Evolutionary conservation across 768 basidiomycete species (phyloP).

Genomic region (Agrocybe praecox): DNA sequence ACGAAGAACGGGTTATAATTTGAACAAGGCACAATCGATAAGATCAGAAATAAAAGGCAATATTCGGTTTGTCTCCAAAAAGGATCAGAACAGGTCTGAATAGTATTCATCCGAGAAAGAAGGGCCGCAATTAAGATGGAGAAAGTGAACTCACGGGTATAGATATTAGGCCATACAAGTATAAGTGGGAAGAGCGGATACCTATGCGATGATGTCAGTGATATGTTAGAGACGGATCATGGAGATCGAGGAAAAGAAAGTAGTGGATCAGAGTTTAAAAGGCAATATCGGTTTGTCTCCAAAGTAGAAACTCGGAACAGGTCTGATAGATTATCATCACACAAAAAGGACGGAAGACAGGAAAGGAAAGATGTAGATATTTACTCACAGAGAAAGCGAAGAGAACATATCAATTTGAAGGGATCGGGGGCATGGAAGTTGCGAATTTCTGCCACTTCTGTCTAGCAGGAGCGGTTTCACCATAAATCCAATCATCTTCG

Average conservation of each 20-base stretch:
- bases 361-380: neutral
- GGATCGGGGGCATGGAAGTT: slow-evolving; percentile 60
- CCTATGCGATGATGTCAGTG: slow-evolving; percentile 17
- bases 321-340: slow-evolving; percentile 76
- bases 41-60: slow-evolving; percentile 54
- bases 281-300: slow-evolving; percentile 71
- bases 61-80: slow-evolving; percentile 55
- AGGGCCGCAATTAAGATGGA: slow-evolving; percentile 9
- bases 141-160: slow-evolving; percentile 37
- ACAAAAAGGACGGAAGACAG: slow-evolving; percentile 16
- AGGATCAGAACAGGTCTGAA: slow-evolving; percentile 73
- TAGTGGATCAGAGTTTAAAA: slow-evolving; percentile 44
- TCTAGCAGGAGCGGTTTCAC: slow-evolving; percentile 52
- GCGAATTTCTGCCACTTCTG: slow-evolving; percentile 52
- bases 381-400: slow-evolving; percentile 14
- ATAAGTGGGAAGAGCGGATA: slow-evolving; percentile 4
- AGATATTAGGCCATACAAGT: slow-evolving; percentile 14
- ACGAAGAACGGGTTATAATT: neutral
- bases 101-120: slow-evolving; percentile 45
- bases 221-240: slow-evolving; percentile 2
- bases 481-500: slow-evolving; percentile 68
- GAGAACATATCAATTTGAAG: slow-evolving; percentile 24
- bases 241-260: slow-evolving; percentile 8
- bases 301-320: slow-evolving; percentile 67
- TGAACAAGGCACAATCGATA: slow-evolving; percentile 2